phyloP scores from a whole-genome alignment of 805 yeast genomes.

The Cyberlindnera maritima region DNA sequence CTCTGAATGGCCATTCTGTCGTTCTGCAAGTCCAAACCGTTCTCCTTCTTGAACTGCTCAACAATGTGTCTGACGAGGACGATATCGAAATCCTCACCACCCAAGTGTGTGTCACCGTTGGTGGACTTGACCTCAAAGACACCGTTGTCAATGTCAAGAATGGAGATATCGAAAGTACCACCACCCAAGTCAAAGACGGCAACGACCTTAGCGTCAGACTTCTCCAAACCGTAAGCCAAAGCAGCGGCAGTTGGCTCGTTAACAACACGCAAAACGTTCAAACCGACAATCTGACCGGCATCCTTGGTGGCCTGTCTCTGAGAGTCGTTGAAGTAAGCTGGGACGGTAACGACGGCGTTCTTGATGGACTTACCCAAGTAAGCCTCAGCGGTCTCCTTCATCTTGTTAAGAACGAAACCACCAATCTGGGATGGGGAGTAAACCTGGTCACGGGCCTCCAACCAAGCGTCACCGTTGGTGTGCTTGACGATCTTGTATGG shows the following conservation, averaged over 20 bases:
- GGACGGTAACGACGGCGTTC: constrained; percentile 80
- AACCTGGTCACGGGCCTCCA: constrained; percentile 41
- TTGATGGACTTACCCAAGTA: constrained; percentile 50
- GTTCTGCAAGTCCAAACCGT: constrained; percentile 31
- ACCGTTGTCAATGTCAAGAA: constrained; percentile 73
- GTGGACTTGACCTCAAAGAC: constrained; percentile 81
- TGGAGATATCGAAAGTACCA: constrained; percentile 82
- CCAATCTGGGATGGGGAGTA: constrained; percentile 74
- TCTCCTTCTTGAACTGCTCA: constrained; percentile 51
- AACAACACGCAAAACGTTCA: constrained; percentile 70
- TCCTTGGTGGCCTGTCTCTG: constrained; percentile 80
- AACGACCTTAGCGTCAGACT: constrained; percentile 37
- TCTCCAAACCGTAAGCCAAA: constrained; percentile 72
- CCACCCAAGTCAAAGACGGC: constrained; percentile 76
- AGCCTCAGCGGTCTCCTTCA: constrained; percentile 62
- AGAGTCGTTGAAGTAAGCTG: constrained; percentile 79
- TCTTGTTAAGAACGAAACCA: constrained; percentile 59
- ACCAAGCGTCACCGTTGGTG: constrained; percentile 69
- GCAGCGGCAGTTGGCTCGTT: constrained; percentile 90
- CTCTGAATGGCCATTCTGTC: constrained; percentile 60
- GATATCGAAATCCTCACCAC: constrained; percentile 84
- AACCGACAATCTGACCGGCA: constrained; percentile 74
- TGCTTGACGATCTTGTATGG: constrained; percentile 64
- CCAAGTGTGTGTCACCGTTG: constrained; percentile 79
- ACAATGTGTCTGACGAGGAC: constrained; percentile 56